Evolutionary conservation across 768 basidiomycete species (phyloP).

Genomic region (Leucogyrophana mollusca): DNA sequence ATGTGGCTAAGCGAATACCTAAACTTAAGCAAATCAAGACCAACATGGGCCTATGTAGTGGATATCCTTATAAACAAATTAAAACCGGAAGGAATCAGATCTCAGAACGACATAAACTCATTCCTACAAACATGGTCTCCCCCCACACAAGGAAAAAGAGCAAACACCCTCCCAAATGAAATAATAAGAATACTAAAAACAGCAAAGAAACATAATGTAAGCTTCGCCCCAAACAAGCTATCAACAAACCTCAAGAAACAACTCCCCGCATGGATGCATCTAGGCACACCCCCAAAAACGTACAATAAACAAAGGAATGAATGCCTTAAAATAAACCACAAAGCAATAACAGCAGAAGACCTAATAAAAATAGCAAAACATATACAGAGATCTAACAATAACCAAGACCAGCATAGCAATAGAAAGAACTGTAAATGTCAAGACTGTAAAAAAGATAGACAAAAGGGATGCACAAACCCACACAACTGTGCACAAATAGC

Average conservation of each 20-base stretch:
- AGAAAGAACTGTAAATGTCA: too few species aligned
- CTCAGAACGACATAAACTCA: neutral
- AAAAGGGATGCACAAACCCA: too few species aligned
- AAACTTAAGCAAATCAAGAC: neutral
- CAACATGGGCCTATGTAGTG: slow-evolving; percentile 7
- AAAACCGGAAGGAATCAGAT: neutral
- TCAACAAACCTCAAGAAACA: neutral
- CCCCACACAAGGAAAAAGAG: neutral
- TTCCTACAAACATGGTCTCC: neutral
- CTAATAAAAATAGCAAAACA: neutral
- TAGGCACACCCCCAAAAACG: neutral
- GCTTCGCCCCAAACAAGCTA: slow-evolving; percentile 1
- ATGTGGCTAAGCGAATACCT: neutral
- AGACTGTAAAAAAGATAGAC: too few species aligned
- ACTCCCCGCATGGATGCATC: slow-evolving; percentile 4
- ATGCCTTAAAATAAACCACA: neutral
- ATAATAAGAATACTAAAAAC: neutral
- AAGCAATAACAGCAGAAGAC: neutral
- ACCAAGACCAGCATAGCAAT: neutral
- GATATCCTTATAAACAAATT: slow-evolving; percentile 3
- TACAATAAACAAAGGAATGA: neutral
- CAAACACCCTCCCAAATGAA: neutral
- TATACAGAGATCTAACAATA: accelerated
- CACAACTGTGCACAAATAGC: too few species aligned
- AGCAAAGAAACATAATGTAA: neutral